Base-by-base conservation (phyloP, 805 yeast genomes). In the Hagleromyces aurorensis region DNA sequence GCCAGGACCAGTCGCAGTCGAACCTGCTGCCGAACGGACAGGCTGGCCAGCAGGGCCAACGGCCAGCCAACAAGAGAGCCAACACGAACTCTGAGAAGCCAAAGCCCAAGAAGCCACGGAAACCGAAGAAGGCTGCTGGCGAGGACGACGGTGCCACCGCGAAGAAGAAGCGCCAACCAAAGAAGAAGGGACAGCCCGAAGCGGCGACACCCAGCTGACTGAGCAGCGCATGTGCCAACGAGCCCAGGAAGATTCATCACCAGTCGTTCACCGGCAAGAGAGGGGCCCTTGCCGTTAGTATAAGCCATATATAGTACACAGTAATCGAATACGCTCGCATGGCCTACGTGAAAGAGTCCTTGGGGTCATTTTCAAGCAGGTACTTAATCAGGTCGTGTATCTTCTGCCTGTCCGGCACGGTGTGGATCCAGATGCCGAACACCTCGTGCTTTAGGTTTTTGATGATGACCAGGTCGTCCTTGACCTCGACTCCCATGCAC, bases 361-460 rank as follows among this genome's bases (percentile, higher is more conserved):
- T 51, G 18, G 59, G 57, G 30, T 52, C 56, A 36, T 41, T 50
- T 20, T 54, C 57, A 23, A 53, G 36, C 18, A 53, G 37, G 33
- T 52, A 52, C 30, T 56, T 56, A 13, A 66, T 45, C 29, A 66
- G 37, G 44, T 75, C 71, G 43, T 61, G 70, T 23, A 81, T 59
- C 42, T 71, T 70, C 25, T 67, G 67, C 52, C 89, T 64, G 46
- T 80, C 87, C 6, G 67, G 71, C 25, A 69, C 75, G 33, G 79
- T 74, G 48, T 78, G 82, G 13, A 81, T 66, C 91, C 91, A 82
- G 27, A 82, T 59, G 1, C 93, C 93, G 51, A 68, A 81, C 8
- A 80, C 77, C 25, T 78, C 82, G 13, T 80, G 85, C 29, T 70
- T 59, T 29, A 77, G 59, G 45, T 75, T 77, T 49, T 75, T 75